Evolutionary conservation across 805 yeast species (phyloP).

Genomic region (Kluyveromyces siamensis): DNA sequence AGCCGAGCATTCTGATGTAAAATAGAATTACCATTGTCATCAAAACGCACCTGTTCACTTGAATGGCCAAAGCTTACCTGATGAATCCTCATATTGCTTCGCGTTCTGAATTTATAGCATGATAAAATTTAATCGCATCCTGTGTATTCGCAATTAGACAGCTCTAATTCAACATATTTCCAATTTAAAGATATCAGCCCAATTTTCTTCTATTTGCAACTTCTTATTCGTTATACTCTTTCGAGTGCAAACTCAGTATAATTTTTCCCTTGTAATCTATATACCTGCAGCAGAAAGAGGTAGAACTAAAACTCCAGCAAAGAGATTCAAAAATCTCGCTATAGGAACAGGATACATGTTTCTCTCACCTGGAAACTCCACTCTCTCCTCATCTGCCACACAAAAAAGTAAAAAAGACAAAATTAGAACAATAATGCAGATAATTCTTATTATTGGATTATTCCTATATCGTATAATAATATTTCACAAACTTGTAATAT

Average conservation of each 20-base stretch:
- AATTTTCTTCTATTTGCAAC: no score
- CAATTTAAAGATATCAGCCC: no score
- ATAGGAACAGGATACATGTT: not conserved
- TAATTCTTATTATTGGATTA: not conserved
- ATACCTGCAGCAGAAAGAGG: not conserved
- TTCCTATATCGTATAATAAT: slow-evolving; percentile 1
- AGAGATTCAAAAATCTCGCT: not conserved
- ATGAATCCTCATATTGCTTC: not conserved
- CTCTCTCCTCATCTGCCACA: not conserved
- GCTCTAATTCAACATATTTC: not conserved
- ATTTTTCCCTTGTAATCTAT: not conserved
- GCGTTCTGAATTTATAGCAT: not conserved
- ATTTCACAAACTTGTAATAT: not conserved
- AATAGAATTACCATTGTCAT: not conserved
- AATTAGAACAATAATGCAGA: not conserved
- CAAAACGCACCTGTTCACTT: not conserved
- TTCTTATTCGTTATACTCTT: no score
- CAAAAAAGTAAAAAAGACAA: not conserved
- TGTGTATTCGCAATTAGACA: not conserved
- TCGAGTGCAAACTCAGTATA: not conserved
- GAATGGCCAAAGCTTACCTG: not conserved
- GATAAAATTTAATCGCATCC: not conserved
- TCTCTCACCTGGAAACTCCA: not conserved
- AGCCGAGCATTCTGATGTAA: not conserved
- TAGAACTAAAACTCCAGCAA: not conserved